Percentiles rank a stretch among this genome's conserved stretches.
Conservation (phyloP, 2,329 filamentous ascomycete genomes). For the Colletotrichum sp. region DNA sequence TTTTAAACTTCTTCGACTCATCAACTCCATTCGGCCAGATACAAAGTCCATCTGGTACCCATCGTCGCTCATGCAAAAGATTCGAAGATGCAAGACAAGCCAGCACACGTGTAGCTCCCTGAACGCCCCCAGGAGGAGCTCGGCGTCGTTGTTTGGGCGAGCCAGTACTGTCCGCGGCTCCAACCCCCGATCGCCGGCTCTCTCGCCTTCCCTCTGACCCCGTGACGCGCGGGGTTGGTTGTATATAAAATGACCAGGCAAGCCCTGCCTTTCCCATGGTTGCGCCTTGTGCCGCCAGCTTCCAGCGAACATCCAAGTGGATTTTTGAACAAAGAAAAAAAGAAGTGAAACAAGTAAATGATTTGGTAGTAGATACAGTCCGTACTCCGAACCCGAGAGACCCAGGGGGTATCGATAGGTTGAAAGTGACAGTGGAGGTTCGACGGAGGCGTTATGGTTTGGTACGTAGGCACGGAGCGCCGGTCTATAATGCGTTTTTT, state of each 20-base stretch:
- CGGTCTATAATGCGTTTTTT: constrained; percentile 18
- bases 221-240: background rate
- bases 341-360: background rate
- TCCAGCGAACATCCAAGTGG: background rate
- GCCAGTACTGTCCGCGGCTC: background rate
- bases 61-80: constrained; percentile 24
- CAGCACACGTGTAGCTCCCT: constrained; percentile 16
- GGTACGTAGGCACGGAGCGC: constrained; percentile 8
- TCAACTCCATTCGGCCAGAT: constrained; percentile 20
- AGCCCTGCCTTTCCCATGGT: constrained; percentile 15
- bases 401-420: constrained; percentile 10
- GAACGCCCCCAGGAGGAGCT: constrained; percentile 18
- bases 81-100: constrained; percentile 14
- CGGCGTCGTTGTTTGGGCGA: background rate
- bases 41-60: constrained; percentile 7
- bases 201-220: background rate
- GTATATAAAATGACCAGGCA: constrained; percentile 17
- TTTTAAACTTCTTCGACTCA: constrained; percentile 4
- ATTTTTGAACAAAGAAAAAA: constrained; percentile 11
- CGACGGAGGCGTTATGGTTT: background rate
- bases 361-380: constrained; percentile 17
- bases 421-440: constrained; percentile 2
- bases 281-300: constrained; percentile 9
- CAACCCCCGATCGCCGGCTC: background rate
- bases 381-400: constrained; percentile 11